Evolutionary conservation across 1,139 yeast genomes (phyloP), one percentile per base, ranked within the genome.

Genomic region (Yamadazyma trypodendri): DNA sequence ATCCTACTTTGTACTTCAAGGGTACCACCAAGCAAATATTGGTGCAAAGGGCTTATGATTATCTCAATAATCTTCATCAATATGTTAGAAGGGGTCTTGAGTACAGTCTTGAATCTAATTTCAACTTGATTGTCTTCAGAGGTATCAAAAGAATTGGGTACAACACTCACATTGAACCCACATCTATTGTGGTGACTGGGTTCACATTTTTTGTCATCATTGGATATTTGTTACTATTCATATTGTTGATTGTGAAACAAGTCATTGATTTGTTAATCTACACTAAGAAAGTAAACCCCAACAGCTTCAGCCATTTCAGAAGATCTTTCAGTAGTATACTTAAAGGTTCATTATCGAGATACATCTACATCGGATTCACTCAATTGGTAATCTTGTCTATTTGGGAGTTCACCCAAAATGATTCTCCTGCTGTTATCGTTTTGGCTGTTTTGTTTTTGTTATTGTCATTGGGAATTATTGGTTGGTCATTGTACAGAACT

Each of bases 141-240:
- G 94, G 95, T 48, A 83, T 85, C 43, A 74, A 80, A 51, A 75
- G 94, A 65, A 69, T 84, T 38, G 92, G 88, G 2, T 82, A 68
- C 55, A 66, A 75, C 46, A 77, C 86, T 20, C 64, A 68, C 37
- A 83, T 85, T 45, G 95, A 85, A 60, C 80, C 81, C 30, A 81
- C 90, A 1, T 74, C 88, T 8, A 73, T 84, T 35, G 92, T 81
- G 16, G 77, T 75, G 32, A 84, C 94, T 1, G 92, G 90, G 1
- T 81, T 81, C 55, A 81, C 90, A 0, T 84, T 84, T 52, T 84
- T 84, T 55, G 68, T 82, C 7, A 50, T 85, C 21, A 79, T 81
- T 59, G 87, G 87, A 5, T 82, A 81, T 51, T 49, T 70, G 13
- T 56, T 72, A 42, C 57, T 63, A 12, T 62, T 54, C 3, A 65